A percentile compares a stretch with the other conserved stretches of the same genome.
Evolutionary conservation across 441 rosid genomes (phyloP).

Genomic region (Gossypium gossypioides): DNA sequence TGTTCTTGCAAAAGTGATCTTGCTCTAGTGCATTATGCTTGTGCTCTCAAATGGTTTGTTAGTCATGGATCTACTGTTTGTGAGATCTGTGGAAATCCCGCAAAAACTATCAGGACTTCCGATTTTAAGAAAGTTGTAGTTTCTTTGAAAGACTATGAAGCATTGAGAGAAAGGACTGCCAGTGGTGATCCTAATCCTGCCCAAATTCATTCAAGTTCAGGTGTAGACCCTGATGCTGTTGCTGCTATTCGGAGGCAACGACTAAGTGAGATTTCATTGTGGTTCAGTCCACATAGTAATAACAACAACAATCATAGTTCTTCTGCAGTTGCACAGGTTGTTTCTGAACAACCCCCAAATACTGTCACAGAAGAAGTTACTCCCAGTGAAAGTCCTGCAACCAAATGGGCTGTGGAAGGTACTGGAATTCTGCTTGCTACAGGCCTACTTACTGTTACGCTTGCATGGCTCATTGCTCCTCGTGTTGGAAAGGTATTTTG

Average conservation of each 20-base stretch:
- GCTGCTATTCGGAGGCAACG: constrained; percentile 84
- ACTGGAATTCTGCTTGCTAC: constrained; percentile 88
- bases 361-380: constrained; percentile 36
- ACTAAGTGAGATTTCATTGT: constrained; percentile 72
- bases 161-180: constrained; percentile 69
- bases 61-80: constrained; percentile 84
- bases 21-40: constrained; percentile 76
- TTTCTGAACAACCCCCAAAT: constrained; percentile 50
- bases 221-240: constrained; percentile 82
- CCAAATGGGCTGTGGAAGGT: constrained; percentile 94
- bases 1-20: constrained; percentile 86
- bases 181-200: constrained; percentile 70
- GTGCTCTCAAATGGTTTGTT: constrained; percentile 93
- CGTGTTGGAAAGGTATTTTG: constrained; percentile 76
- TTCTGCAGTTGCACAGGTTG: constrained; percentile 41
- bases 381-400: constrained; percentile 54
- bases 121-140: constrained; percentile 55
- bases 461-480: constrained; percentile 94
- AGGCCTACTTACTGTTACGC: constrained; percentile 73
- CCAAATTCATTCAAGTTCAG: constrained; percentile 32
- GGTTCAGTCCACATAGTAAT: constrained; percentile 60
- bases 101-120: constrained; percentile 42
- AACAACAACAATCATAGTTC: constrained; percentile 24
- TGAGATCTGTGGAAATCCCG: constrained; percentile 67
- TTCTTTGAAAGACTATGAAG: constrained; percentile 68